Conservation (phyloP, 441 rosid species). For the Brassica hybrid region DNA sequence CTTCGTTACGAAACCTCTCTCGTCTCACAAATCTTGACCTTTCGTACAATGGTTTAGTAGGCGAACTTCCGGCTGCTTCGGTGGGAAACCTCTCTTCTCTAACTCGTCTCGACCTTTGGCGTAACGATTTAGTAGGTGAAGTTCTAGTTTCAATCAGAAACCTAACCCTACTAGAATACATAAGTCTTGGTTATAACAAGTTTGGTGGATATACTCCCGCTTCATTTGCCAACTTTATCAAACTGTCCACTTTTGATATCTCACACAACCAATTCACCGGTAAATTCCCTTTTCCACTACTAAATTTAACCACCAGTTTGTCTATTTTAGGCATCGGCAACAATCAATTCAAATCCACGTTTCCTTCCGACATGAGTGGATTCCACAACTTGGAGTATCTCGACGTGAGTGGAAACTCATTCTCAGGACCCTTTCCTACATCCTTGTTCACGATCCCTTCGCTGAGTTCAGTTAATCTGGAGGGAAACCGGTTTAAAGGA, state of each 20-base stretch:
- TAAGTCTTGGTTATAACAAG: background rate
- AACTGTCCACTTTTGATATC: background rate
- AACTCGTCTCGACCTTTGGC: too few species aligned
- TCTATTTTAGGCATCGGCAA: background rate
- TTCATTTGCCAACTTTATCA: background rate
- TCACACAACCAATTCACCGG: background rate
- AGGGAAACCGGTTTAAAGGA: background rate
- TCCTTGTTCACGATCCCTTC: background rate
- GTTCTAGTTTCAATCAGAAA: background rate
- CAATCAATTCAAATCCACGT: background rate
- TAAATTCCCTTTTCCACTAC: background rate
- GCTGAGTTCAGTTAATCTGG: background rate
- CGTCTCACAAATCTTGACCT: background rate
- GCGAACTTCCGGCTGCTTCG: too few species aligned
- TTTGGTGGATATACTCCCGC: background rate
- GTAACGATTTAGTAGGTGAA: background rate
- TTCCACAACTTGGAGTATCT: background rate
- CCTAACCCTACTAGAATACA: background rate
- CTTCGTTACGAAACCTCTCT: background rate
- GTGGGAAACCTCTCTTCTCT: too few species aligned
- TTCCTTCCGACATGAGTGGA: background rate
- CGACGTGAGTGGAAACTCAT: background rate
- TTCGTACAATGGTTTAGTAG: background rate
- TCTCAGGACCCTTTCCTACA: background rate
- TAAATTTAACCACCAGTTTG: background rate